phyloP scores from a whole-genome alignment of 2,329 filamentous ascomycete genomes.

The Arthrobotrys musiformis region DNA sequence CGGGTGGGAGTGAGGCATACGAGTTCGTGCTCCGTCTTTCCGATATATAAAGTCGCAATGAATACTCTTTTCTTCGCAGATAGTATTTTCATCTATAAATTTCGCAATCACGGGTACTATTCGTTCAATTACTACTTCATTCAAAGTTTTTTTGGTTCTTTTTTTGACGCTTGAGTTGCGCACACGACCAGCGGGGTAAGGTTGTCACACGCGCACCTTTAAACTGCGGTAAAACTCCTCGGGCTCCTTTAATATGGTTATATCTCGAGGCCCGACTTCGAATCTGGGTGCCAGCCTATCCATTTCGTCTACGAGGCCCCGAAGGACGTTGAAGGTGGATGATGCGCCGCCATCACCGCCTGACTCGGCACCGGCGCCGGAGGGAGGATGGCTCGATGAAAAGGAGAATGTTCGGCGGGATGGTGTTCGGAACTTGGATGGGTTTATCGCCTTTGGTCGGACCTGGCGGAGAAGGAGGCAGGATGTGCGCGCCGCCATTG shows the following conservation, averaged over 20 bases:
- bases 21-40: conserved; percentile 89
- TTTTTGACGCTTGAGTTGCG: conserved; percentile 26
- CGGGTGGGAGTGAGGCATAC: conserved; percentile 64
- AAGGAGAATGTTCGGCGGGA: conserved; percentile 43
- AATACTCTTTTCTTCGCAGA: conserved; percentile 83
- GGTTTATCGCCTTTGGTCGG: conserved; percentile 32
- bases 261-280: conserved; percentile 81
- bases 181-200: conserved; percentile 31
- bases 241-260: conserved; percentile 81
- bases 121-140: conserved; percentile 56
- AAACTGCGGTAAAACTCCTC: conserved; percentile 90
- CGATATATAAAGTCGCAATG: conserved; percentile 95
- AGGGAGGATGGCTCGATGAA: conserved; percentile 22
- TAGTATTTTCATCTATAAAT: conserved; percentile 77
- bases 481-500: conserved; percentile 45
- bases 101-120: conserved; percentile 58
- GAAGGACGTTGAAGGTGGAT: conserved; percentile 43
- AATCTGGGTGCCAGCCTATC: conserved; percentile 93
- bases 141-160: conserved; percentile 28
- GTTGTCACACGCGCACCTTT: conserved; percentile 70
- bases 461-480: conserved; percentile 46
- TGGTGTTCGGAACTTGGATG: conserved; percentile 7
- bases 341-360: conserved; percentile 34
- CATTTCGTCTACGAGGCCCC: conserved; percentile 73
- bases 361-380: conserved; percentile 33